These are phyloP conservation scores for Ganoderma sp. DNA, from an alignment of 1,284 basidiomycete genomes.

Conservation along the genomic window DNA sequence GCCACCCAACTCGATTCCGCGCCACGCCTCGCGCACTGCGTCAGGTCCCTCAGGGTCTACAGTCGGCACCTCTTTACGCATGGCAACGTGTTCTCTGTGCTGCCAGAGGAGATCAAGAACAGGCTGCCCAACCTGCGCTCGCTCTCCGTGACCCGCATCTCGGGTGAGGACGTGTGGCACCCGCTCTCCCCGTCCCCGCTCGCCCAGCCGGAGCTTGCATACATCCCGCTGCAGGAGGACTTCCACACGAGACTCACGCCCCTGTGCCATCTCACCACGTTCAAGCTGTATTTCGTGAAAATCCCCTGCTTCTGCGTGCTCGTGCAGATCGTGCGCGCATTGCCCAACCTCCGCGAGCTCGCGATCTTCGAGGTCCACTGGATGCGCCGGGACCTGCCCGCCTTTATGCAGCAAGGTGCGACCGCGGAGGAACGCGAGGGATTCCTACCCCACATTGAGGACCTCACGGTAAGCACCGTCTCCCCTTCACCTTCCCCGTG, in stretches of 20 bases:
- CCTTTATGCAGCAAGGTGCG: not conserved
- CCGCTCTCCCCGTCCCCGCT: not conserved
- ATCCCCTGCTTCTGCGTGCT: not conserved
- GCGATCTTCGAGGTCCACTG: constrained; percentile 1
- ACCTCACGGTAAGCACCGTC: not conserved
- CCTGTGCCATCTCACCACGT: not conserved
- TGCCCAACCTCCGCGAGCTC: not conserved
- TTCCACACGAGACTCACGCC: not conserved
- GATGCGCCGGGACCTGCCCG: not conserved
- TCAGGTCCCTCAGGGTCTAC: not conserved
- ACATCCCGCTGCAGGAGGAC: not conserved
- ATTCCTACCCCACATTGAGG: not conserved
- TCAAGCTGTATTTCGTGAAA: not conserved
- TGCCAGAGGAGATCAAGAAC: not conserved
- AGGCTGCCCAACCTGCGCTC: not conserved
- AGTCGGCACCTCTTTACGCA: not conserved
- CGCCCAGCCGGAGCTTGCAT: not conserved
- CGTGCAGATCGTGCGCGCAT: not conserved
- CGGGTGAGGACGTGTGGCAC: not conserved
- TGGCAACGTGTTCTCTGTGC: not conserved
- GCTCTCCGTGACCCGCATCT: not conserved
- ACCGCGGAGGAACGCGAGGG: not conserved
- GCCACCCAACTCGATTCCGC: not conserved
- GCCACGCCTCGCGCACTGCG: not conserved
- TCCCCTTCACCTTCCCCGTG: no score